Percentiles rank a stretch among this genome's conserved stretches.
Conservation (phyloP, 306 rosid genomes). For the Dalbergia cochinchinensis region DNA sequence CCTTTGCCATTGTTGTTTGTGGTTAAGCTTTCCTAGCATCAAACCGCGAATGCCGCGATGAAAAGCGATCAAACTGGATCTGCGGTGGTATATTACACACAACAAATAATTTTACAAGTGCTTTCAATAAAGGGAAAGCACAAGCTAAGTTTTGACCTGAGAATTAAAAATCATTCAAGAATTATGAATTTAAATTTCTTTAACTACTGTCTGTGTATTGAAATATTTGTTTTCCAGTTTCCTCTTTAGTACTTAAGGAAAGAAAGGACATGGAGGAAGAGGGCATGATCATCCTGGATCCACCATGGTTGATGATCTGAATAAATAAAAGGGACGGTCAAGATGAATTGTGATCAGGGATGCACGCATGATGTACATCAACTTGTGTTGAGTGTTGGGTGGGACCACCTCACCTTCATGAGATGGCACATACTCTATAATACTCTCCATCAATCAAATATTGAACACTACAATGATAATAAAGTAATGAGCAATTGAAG, state of each 20-base stretch:
- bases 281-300: background rate
- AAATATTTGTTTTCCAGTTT: background rate
- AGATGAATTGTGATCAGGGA: constrained; percentile 47
- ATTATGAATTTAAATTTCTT: background rate
- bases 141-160: constrained; percentile 13
- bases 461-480: background rate
- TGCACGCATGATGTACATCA: constrained; percentile 13
- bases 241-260: background rate
- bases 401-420: constrained; percentile 47
- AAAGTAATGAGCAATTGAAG: background rate
- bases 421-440: background rate
- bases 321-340: constrained; percentile 40
- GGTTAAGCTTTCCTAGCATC: constrained; percentile 1
- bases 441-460: no score
- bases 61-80: constrained; percentile 17
- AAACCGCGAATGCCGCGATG: constrained; percentile 34
- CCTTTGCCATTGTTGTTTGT: constrained; percentile 12
- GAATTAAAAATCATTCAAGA: background rate
- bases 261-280: constrained; percentile 18
- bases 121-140: background rate
- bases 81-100: background rate
- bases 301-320: background rate
- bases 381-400: background rate
- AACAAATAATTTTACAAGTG: background rate
- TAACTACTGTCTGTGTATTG: background rate